Base-by-base conservation (phyloP, 225 moss, liverwort and hornwort genomes). In the Straminergon stramineum region DNA sequence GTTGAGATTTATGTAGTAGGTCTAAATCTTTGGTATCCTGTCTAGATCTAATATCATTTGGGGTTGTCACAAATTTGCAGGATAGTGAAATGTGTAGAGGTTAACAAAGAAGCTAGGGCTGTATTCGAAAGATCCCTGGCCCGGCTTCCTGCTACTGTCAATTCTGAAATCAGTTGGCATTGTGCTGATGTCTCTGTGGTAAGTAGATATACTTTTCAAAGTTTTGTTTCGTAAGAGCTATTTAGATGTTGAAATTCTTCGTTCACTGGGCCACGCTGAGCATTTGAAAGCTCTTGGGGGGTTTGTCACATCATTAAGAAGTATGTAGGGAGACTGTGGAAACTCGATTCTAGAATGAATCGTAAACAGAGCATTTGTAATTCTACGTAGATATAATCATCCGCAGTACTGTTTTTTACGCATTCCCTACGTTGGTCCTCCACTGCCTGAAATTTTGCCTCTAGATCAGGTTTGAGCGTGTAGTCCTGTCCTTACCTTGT, bases 131-230 rank as follows among this genome's bases (percentile, higher is more conserved):
- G 91, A 82, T 96, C 99, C 68, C 92, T 99, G 76, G 78, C 93
- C 26, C 93, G 99, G 64, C 88, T 99, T 86, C 96, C 97, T 31
- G 88, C 92, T 58, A 94, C 96, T 75, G 95, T 96, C 73, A 95
- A 95, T 86, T 93, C 94, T 74, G 95, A 96, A 84, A 95, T 99
- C 89, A 96, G 96, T 91, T 99, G 98, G 98, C 96, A 99, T 87
- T 99, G 99, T 93, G 97, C 97, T 85, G 97, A 99, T 93, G 97
- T 96, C 84, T 95, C 97, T 84, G 92, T 95, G 91, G 97, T 96
- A 81, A 95, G 92, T 86, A 86, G 11, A 64, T 37, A 27, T 74
- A 20, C 48, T 62, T 63, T 73, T 79, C 30, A 76, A 27, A 75
- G 43, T 65, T 26, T 65, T 82, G 45, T 89, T 90, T 82, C 27